Base-by-base conservation (phyloP, 495 filamentous ascomycete genomes). In the Aspergillus homomorphus region DNA sequence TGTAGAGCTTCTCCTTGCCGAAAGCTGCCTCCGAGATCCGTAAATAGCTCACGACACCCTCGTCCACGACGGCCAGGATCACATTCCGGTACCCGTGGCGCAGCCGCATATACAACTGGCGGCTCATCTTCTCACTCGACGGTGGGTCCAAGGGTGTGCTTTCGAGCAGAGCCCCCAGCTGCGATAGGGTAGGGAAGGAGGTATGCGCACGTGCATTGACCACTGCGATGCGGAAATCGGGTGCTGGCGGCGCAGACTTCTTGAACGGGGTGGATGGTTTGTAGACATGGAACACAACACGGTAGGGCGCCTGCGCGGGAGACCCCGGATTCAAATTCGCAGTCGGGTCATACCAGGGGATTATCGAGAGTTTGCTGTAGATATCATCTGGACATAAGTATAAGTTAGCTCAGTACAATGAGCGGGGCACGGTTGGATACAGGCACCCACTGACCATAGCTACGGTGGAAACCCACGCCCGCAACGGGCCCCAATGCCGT, bases 31-130 rank as follows among this genome's bases (percentile, higher is more conserved):
- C 92, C 8, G 78, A 85, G 53, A 96, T 74, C 38, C 89, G 81
- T 50, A 96, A 71, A 68, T 90, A 98, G 66, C 92, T 97, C 28
- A 91, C 87, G 26, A 98, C 79, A 0, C 94, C 94, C 56, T 90
- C 81, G 66, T 98, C 94, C 9, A 96, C 90, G 5, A 98, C 83
- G 0, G 92, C 94, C 18, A 98, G 63, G 50, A 96, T 75, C 7
- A 91, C 90, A 69, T 89, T 91, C 58, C 91, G 81, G 67, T 89
- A 87, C 14, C 91, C 94, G 55, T 96, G 85, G 65, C 89, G 92
- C 58, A 97, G 69, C n/a, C 88, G 80, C 58, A 79, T 76, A 61
- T 90, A 91, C n/a, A 80, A 61, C 52, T 77, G 72, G 0, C 76
- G 71, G 20, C 79, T 76, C 53, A 73, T 75, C 73, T 77, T 81